phyloP scores from a whole-genome alignment of 768 basidiomycete species.

The Grammothele lineata region DNA sequence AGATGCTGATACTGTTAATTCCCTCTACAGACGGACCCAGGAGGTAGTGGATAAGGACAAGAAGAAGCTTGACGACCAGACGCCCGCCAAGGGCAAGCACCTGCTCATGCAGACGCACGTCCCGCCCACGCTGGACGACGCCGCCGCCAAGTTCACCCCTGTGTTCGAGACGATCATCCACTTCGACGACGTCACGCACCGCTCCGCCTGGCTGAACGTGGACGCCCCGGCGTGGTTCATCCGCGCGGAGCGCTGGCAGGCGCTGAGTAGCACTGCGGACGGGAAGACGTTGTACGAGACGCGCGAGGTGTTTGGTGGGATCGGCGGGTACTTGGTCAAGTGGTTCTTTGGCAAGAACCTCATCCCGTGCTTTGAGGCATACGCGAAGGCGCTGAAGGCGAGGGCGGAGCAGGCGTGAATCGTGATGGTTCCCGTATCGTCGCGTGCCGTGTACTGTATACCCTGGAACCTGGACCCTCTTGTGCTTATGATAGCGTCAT shows the following conservation, averaged over 20 bases:
- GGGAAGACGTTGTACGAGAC: conserved; percentile 65
- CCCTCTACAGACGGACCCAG: conserved; percentile 42
- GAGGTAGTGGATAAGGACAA: conserved; percentile 39
- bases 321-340: conserved; percentile 50
- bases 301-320: conserved; percentile 54
- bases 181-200: conserved; percentile 50
- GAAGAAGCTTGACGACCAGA: conserved; percentile 43
- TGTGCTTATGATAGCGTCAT: too few species aligned
- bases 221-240: conserved; percentile 47
- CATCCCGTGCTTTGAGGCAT: conserved; percentile 42
- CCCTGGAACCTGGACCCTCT: too few species aligned
- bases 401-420: conserved; percentile 37
- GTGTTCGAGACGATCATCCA: conserved; percentile 44
- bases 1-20: too few species aligned
- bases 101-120: conserved; percentile 54
- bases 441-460: too few species aligned
- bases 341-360: conserved; percentile 41
- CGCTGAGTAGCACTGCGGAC: conserved; percentile 41
- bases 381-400: conserved; percentile 54
- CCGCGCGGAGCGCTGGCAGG: conserved; percentile 59
- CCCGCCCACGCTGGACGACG: conserved; percentile 36
- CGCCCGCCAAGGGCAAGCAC: conserved; percentile 43
- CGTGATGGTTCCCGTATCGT: too few species aligned
- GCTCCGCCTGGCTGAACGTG: conserved; percentile 48
- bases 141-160: conserved; percentile 23